A percentile compares a stretch with the other conserved stretches of the same genome.
Conservation (phyloP, 768 basidiomycete species). For the Rhodotorula kratochvilovae region DNA sequence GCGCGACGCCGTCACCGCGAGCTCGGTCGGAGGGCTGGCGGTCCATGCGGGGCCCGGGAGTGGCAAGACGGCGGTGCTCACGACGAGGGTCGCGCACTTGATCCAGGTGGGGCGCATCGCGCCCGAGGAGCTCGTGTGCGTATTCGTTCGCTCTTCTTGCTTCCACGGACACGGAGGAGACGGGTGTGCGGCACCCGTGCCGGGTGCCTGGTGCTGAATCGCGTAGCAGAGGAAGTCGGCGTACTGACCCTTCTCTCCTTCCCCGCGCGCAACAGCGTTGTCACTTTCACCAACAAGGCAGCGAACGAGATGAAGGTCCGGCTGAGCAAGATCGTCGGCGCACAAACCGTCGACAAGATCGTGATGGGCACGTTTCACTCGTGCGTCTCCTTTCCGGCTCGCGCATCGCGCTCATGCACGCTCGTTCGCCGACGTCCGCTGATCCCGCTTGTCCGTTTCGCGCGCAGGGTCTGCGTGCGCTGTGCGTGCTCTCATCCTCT, state of each 20-base stretch:
- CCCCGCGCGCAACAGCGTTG: no score
- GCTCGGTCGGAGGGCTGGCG: conserved; percentile 19
- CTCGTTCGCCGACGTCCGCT: not conserved
- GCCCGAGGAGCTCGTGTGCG: conserved; percentile 45
- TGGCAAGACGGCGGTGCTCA: conserved; percentile 50
- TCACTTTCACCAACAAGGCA: conserved; percentile 71
- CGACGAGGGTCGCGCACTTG: conserved; percentile 48
- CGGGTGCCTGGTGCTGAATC: no score
- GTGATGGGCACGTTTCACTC: conserved; percentile 49
- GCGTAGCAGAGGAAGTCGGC: no score
- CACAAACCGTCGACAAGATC: conserved; percentile 55
- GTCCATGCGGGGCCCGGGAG: conserved; percentile 42
- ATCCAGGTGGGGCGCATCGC: conserved; percentile 43
- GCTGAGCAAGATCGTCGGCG: conserved; percentile 64
- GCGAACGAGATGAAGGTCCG: conserved; percentile 79
- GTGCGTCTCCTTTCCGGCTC: not conserved
- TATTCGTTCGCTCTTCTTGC: not conserved
- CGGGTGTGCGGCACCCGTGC: no score
- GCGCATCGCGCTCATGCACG: not conserved
- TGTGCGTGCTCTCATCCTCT: conserved; percentile 5
- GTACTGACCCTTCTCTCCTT: no score
- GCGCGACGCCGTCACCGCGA: conserved; percentile 24
- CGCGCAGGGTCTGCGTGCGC: conserved; percentile 30
- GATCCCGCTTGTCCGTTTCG: not conserved
- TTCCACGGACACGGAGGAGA: no score